Evolutionary conservation across 805 yeast genomes (phyloP).

Genomic region (Wickerhamiella galacta): DNA sequence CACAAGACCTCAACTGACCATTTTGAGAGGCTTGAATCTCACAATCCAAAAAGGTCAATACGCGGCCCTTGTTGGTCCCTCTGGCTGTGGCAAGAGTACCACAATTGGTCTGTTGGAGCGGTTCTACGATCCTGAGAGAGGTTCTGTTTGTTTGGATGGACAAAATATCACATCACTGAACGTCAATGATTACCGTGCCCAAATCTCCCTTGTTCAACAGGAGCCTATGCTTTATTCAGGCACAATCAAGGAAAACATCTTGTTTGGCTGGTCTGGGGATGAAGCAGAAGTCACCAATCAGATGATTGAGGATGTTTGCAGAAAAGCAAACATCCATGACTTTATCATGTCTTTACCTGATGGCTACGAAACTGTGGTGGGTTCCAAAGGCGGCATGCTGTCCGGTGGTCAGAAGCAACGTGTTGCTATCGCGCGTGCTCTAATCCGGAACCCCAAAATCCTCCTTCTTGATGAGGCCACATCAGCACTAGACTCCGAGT

Average conservation of each 20-base stretch:
- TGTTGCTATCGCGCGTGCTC: conserved; percentile 46
- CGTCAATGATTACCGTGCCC: conserved; percentile 27
- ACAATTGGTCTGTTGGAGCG: conserved; percentile 29
- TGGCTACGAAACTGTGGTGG: conserved; percentile 34
- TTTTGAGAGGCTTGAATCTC: conserved; percentile 35
- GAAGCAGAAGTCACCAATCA: conserved; percentile 17
- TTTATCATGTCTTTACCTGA: conserved; percentile 33
- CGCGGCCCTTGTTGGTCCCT: conserved; percentile 53
- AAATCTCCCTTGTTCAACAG: conserved; percentile 39
- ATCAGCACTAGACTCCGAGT: conserved; percentile 38
- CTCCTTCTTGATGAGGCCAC: conserved; percentile 44
- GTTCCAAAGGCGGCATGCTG: conserved; percentile 33
- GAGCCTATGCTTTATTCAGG: conserved; percentile 35
- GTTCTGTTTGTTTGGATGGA: conserved; percentile 31
- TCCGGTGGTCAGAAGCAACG: conserved; percentile 56
- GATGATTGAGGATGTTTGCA: conserved; percentile 27
- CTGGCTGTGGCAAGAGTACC: conserved; percentile 48
- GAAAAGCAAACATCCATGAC: conserved; percentile 33
- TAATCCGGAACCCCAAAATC: conserved; percentile 38
- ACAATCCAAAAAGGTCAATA: conserved; percentile 31
- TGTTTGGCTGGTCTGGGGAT: conserved; percentile 13
- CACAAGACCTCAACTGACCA: conserved; percentile 33
- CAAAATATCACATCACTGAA: conserved; percentile 27
- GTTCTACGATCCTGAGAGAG: conserved; percentile 27
- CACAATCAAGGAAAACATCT: conserved; percentile 31